Percentiles rank a stretch among this genome's conserved stretches.
phyloP scores from a whole-genome alignment of 148 eudicot species.

The Agrostemma githago region DNA sequence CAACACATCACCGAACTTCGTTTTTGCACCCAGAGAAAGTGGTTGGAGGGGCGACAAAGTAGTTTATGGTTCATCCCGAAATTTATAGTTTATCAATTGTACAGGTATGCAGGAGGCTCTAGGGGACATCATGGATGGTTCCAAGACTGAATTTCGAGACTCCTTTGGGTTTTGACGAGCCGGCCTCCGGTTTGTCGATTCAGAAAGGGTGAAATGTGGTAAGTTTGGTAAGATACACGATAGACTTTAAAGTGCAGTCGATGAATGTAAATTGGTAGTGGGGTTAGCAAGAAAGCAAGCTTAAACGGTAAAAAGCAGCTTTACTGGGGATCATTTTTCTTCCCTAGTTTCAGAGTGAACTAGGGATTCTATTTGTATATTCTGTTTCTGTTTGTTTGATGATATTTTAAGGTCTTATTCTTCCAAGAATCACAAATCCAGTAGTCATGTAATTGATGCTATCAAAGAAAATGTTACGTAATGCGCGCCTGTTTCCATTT shows the following conservation, averaged over 20 bases:
- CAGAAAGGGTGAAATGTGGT: background rate
- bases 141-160: slow-evolving; percentile 22
- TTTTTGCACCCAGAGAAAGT: background rate
- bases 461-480: background rate
- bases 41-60: background rate
- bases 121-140: slow-evolving; percentile 21
- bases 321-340: slow-evolving; percentile 10
- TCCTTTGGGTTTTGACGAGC: slow-evolving; percentile 29
- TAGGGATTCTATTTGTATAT: background rate
- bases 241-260: background rate
- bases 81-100: background rate
- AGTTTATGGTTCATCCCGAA: background rate
- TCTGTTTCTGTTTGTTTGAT: slow-evolving; percentile 7
- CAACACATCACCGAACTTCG: background rate
- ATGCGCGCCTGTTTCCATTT: background rate
- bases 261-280: slow-evolving; percentile 16
- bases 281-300: slow-evolving; percentile 2
- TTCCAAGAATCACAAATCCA: background rate
- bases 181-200: slow-evolving; percentile 22
- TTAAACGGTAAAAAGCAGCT: slow-evolving; percentile 8
- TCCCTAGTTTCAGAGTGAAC: slow-evolving; percentile 11
- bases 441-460: background rate
- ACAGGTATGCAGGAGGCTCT: slow-evolving; percentile 28
- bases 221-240: background rate
- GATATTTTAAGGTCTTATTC: slow-evolving; percentile 13